Evolutionary conservation across 768 basidiomycete genomes (phyloP).

Genomic region (Hericium erinaceus): DNA sequence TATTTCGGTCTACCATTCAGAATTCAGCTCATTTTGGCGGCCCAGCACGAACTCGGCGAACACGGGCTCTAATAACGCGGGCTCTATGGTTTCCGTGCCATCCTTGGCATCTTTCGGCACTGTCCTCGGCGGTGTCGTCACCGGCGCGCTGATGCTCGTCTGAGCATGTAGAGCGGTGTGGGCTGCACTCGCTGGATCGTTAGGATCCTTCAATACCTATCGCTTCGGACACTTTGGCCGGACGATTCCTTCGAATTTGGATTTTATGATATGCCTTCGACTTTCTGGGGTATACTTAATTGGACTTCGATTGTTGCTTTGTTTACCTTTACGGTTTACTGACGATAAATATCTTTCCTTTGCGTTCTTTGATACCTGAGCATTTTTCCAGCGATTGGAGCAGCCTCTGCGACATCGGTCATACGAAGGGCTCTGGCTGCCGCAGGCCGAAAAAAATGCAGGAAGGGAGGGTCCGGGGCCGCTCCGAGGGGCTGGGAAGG

Average conservation of each 20-base stretch:
- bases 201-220: not conserved
- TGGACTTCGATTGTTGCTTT: not conserved
- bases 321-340: no score
- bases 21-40: not conserved
- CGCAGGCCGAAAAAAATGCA: no score
- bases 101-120: conserved; percentile 9
- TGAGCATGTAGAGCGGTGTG: not conserved
- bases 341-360: not conserved
- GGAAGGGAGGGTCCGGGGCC: no score
- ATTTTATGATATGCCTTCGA: not conserved
- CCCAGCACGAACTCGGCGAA: not conserved
- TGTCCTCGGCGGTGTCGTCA: conserved; percentile 4
- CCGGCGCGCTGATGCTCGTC: conserved; percentile 11
- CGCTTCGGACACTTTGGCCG: not conserved
- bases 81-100: not conserved
- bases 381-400: no score
- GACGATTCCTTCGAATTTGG: not conserved
- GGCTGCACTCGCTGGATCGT: not conserved
- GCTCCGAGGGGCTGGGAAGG: no score
- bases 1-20: not conserved
- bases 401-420: no score
- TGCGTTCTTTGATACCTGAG: not conserved
- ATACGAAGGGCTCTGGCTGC: no score
- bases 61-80: not conserved
- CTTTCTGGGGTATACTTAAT: not conserved